A percentile compares a stretch with the other conserved stretches of the same genome.
Conservation (phyloP, 768 basidiomycete genomes). For the Tylopilus cervinicoccineus region DNA sequence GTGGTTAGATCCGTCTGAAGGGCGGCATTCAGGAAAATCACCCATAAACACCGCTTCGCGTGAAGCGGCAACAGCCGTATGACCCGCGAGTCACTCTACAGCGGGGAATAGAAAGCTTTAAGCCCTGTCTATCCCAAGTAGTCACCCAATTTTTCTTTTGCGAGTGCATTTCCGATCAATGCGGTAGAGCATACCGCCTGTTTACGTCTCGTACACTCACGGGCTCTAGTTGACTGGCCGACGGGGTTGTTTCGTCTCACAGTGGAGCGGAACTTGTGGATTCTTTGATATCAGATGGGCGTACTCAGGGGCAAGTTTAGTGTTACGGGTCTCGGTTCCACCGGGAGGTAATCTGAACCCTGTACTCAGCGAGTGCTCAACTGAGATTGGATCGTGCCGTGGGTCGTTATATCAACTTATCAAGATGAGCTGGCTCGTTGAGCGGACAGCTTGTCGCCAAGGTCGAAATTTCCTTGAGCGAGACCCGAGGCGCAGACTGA, state of each 20-base stretch:
- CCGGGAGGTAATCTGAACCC: background rate
- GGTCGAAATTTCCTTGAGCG: background rate
- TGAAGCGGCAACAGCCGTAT: background rate
- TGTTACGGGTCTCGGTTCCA: background rate
- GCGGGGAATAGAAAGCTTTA: background rate
- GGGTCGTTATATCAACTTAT: background rate
- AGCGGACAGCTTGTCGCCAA: background rate
- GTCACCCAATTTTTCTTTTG: background rate
- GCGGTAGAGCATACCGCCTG: background rate
- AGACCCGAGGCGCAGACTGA: background rate
- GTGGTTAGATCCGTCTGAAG: constrained; percentile 1
- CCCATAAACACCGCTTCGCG: background rate
- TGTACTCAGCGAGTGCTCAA: background rate
- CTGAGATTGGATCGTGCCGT: background rate
- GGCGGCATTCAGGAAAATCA: background rate
- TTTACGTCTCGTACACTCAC: constrained; percentile 8
- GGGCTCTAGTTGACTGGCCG: background rate
- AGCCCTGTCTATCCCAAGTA: too few species aligned
- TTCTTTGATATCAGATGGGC: background rate
- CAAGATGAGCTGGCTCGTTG: too few species aligned
- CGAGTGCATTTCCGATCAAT: constrained; percentile 5
- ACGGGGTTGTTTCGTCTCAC: constrained; percentile 3
- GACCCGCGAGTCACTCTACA: background rate
- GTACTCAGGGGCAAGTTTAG: constrained; percentile 3
- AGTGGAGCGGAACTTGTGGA: constrained; percentile 11